Conservation (phyloP, 306 rosid genomes). For the Benincasa hispida region DNA sequence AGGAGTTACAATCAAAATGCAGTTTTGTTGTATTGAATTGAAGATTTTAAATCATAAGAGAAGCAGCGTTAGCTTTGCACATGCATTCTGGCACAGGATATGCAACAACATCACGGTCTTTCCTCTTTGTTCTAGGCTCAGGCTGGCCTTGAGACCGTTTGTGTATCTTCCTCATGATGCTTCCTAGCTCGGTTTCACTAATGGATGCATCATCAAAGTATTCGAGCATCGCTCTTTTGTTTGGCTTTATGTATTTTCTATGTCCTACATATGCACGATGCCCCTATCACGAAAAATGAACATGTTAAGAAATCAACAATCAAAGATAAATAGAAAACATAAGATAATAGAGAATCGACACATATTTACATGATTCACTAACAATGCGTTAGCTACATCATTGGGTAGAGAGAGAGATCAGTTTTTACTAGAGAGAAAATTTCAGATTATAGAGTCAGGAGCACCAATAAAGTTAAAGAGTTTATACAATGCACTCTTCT, state of each 20-base stretch:
- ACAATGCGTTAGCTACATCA: too few relatives aligned
- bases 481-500: too few relatives aligned
- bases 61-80: constrained; percentile 17
- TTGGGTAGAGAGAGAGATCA: too few relatives aligned
- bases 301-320: too few relatives aligned
- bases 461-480: too few relatives aligned
- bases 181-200: constrained; percentile 25
- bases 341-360: too few relatives aligned
- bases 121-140: constrained; percentile 24
- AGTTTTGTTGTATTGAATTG: background rate
- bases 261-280: constrained; percentile 44
- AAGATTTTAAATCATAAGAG: constrained; percentile 7
- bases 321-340: too few relatives aligned
- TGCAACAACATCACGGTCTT: constrained; percentile 37
- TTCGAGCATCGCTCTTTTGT: constrained; percentile 31
- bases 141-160: constrained; percentile 27
- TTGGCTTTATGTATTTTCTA: constrained; percentile 40
- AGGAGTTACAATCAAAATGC: background rate
- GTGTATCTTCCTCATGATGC: constrained; percentile 25
- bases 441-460: too few relatives aligned
- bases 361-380: too few relatives aligned
- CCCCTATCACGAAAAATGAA: constrained; percentile 14
- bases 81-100: constrained; percentile 41
- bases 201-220: constrained; percentile 20
- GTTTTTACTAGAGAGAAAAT: too few relatives aligned